phyloP scores from a whole-genome alignment of 257 asterid species.

The Lavandula angustifolia region DNA sequence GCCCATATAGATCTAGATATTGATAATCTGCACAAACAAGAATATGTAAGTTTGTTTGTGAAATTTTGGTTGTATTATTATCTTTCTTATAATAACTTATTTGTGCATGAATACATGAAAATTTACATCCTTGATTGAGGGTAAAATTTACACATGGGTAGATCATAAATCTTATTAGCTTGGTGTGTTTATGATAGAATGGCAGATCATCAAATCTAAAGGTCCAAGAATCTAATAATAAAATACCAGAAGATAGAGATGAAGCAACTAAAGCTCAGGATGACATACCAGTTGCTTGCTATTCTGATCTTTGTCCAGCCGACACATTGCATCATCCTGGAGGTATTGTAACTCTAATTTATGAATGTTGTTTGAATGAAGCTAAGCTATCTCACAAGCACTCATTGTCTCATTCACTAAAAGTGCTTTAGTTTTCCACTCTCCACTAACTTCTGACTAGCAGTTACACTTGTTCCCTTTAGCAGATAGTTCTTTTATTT shows the following conservation, averaged over 20 bases:
- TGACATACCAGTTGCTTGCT: slow-evolving; percentile 36
- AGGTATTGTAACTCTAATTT: slow-evolving; percentile 48
- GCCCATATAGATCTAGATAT: slow-evolving; percentile 27
- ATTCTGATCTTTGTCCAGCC: slow-evolving; percentile 49
- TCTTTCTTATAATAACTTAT: slow-evolving; percentile 11
- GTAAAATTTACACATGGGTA: slow-evolving; percentile 21
- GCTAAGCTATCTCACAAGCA: slow-evolving; percentile 6
- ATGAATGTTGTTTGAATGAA: slow-evolving; percentile 9
- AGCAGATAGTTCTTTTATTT: slow-evolving; percentile 45
- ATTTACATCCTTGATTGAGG: slow-evolving; percentile 9
- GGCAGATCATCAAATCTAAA: slow-evolving; percentile 36
- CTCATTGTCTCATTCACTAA: slow-evolving; percentile 8
- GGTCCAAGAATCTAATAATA: slow-evolving; percentile 32
- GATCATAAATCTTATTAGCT: slow-evolving; percentile 30
- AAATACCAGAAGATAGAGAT: slow-evolving; percentile 40
- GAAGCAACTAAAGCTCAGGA: slow-evolving; percentile 38
- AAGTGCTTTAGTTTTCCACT: slow-evolving; percentile 7
- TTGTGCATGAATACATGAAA: background rate
- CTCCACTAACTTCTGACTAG: slow-evolving; percentile 18
- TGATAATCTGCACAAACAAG: slow-evolving; percentile 41
- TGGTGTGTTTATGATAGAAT: slow-evolving; percentile 41
- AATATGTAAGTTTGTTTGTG: slow-evolving; percentile 57
- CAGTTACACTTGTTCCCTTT: slow-evolving; percentile 21
- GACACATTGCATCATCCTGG: slow-evolving; percentile 61
- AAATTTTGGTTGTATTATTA: slow-evolving; percentile 24